phyloP scores from a whole-genome alignment of 2,329 filamentous ascomycete species.

The Mollisia scopiformis region DNA sequence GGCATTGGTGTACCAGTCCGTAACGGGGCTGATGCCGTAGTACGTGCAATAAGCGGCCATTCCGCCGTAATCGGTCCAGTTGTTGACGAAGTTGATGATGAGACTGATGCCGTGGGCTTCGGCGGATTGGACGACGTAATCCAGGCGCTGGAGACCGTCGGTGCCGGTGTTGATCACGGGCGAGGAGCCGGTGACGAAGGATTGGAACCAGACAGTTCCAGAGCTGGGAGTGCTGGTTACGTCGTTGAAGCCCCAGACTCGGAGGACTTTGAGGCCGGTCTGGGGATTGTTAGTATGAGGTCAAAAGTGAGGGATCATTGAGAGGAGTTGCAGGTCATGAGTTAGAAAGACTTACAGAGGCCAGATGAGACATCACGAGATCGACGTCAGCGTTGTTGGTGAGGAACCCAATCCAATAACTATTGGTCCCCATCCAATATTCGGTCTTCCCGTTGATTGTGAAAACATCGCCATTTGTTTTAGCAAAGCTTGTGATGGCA shows the following conservation, averaged over 20 bases:
- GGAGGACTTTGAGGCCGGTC: conserved; percentile 60
- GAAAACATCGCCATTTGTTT: conserved; percentile 38
- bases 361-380: conserved; percentile 50
- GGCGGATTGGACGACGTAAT: conserved; percentile 63
- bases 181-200: conserved; percentile 44
- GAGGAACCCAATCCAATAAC: conserved; percentile 58
- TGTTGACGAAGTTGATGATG: conserved; percentile 69
- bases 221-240: conserved; percentile 45
- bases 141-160: conserved; percentile 65
- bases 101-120: conserved; percentile 63
- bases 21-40: conserved; percentile 52
- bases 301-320: neutral
- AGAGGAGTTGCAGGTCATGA: neutral
- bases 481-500: conserved; percentile 25
- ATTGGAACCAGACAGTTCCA: conserved; percentile 47
- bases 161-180: conserved; percentile 66
- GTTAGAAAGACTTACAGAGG: conserved; percentile 27
- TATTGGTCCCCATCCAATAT: conserved; percentile 57
- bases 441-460: conserved; percentile 47
- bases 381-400: conserved; percentile 59
- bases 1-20: conserved; percentile 58
- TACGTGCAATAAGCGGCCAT: conserved; percentile 60
- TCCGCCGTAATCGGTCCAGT: conserved; percentile 71
- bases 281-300: conserved; percentile 2
- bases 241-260: conserved; percentile 68